A percentile compares a stretch with the other conserved stretches of the same genome.
Conservation (phyloP, 805 yeast species). For the Brettanomyces sp. region DNA sequence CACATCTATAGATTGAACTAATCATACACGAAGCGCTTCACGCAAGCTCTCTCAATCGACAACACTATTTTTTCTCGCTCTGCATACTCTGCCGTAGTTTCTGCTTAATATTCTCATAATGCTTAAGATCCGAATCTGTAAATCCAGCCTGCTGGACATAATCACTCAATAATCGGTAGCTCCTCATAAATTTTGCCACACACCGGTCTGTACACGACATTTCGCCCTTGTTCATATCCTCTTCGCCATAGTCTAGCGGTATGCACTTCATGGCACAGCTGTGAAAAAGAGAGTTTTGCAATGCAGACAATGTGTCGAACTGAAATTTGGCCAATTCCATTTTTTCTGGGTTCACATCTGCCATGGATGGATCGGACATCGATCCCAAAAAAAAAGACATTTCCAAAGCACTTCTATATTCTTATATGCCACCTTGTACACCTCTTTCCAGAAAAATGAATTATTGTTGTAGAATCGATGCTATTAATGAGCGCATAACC, state of each 20-base stretch:
- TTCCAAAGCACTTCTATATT: too few species aligned
- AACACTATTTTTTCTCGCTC: background rate
- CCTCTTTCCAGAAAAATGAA: too few species aligned
- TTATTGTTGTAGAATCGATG: too few species aligned
- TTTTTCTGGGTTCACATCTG: constrained; percentile 51
- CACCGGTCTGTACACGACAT: constrained; percentile 88
- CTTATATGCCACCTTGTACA: too few species aligned
- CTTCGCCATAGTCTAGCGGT: constrained; percentile 69
- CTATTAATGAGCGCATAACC: too few species aligned
- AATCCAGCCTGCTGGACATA: constrained; percentile 34
- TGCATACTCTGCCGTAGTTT: constrained; percentile 2
- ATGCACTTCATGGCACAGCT: constrained; percentile 73
- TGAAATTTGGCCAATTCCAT: constrained; percentile 59
- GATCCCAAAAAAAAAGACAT: constrained; percentile 50
- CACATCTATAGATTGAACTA: background rate
- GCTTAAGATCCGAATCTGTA: constrained; percentile 31
- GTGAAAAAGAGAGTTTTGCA: constrained; percentile 39
- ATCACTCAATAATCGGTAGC: constrained; percentile 56
- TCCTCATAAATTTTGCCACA: constrained; percentile 78
- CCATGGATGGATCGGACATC: constrained; percentile 17
- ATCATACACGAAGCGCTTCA: background rate
- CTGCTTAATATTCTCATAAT: constrained; percentile 18
- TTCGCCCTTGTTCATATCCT: constrained; percentile 72
- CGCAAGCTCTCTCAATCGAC: background rate
- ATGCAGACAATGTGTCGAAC: constrained; percentile 50